Conservation (phyloP, 2,329 filamentous ascomycete genomes). For the Cytospora chrysosperma region DNA sequence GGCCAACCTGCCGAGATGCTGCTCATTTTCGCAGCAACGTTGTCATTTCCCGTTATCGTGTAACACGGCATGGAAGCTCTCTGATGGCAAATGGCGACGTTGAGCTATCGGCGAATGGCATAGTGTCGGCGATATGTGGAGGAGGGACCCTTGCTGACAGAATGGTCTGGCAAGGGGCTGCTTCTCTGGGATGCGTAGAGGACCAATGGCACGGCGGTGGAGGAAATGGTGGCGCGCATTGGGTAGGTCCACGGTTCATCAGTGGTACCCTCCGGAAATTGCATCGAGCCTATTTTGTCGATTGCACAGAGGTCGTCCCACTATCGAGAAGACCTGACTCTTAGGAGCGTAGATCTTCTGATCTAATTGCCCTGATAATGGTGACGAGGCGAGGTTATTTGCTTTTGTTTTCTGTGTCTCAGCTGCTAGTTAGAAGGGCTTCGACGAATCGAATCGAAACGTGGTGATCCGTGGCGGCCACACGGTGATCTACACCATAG, state of each 20-base stretch:
- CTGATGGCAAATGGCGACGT: not conserved
- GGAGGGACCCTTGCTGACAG: slow-evolving; percentile 1
- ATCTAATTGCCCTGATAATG: slow-evolving; percentile 1
- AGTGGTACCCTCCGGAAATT: slow-evolving; percentile 23
- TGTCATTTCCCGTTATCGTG: slow-evolving; percentile 9
- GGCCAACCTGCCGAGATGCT: not conserved
- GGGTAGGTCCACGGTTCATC: slow-evolving; percentile 10
- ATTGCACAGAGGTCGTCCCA: not conserved
- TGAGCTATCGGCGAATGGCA: slow-evolving; percentile 6
- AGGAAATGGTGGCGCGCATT: not conserved
- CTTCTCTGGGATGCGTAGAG: not conserved
- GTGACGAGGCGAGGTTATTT: slow-evolving; percentile 9
- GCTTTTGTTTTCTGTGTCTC: slow-evolving; percentile 11
- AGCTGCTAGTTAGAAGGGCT: not conserved
- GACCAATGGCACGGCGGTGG: not conserved
- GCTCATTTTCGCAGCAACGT: slow-evolving; percentile 8
- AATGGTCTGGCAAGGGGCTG: slow-evolving; percentile 7
- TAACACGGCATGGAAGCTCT: not conserved
- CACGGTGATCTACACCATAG: slow-evolving; percentile 7
- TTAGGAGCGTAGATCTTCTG: slow-evolving; percentile 3
- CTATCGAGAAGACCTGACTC: not conserved
- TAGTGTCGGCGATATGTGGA: not conserved
- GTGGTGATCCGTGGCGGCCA: slow-evolving; percentile 8
- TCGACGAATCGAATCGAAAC: slow-evolving; percentile 14
- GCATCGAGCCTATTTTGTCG: slow-evolving; percentile 9